Base-by-base conservation (phyloP, 2,329 filamentous ascomycete species). In the Talaromyces sp. region DNA sequence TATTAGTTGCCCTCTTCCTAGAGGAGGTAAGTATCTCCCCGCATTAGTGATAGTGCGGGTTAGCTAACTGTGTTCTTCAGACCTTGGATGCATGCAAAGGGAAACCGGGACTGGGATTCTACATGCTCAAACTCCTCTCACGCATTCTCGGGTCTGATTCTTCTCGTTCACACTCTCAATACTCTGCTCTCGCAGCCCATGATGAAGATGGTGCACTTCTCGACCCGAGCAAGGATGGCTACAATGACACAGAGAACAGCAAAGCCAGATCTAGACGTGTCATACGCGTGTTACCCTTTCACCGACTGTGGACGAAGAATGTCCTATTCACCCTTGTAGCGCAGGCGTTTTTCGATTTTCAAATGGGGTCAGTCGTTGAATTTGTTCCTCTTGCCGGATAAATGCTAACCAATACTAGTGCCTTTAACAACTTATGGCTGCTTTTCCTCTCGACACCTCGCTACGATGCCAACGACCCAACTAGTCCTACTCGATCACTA, bases 341-440 rank as follows among this genome's bases (percentile, higher is more conserved):
- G 27, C 85, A 87, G 65, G 86, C 86, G 8, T 84, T 90, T 64
- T 87, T 89, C 71, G 87, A 89, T 70, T 88, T 91, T 68, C 88
- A 91, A 73, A 82, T 91, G 73, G 76, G 75, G 69, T 71, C 63
- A 55, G 66, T 43, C 21, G 1, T 13, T n/a, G 26, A 2, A 26
- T 11, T 31, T 35, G 17, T 24, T 29, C 8, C 21, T 52, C 10
- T 43, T 19, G 9, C 13, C 1, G 43, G 19, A 27, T 19, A 24
- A 17, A 41, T 41, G 26, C 58, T 60, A 17, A 62, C 14, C 2
- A 17, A 2, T 4, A 19, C n/a, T 69, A 86, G 86, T 63, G 88
- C 88, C 29, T 92, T 91, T 77, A 88, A 90, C 70, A 86, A 87
- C 19, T 82, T 92, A 24, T 91, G 88, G 87, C 86, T 89, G 55